A percentile compares a stretch with the other conserved stretches of the same genome.
These are phyloP conservation scores for Porcisia hertigi DNA, from an alignment of 208 protist genomes.

Conservation along the genomic window DNA sequence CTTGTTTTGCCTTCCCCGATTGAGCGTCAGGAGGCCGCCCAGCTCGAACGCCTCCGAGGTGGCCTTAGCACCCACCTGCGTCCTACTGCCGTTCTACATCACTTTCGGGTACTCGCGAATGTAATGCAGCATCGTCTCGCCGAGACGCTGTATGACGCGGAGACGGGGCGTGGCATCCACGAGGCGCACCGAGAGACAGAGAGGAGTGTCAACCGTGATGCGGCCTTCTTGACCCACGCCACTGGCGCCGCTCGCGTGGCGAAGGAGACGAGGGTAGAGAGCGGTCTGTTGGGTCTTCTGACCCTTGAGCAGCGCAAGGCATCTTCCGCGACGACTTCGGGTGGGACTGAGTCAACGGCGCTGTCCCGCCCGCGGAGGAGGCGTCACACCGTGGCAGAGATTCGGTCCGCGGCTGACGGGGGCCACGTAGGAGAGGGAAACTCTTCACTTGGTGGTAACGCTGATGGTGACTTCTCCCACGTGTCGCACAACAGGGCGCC, in stretches of 20 bases:
- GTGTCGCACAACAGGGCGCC: neutral
- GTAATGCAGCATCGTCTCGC: constrained; percentile 52
- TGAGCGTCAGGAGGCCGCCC: constrained; percentile 12
- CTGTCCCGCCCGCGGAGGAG: neutral
- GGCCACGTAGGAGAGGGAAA: neutral
- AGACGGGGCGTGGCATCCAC: neutral
- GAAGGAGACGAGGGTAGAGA: constrained; percentile 10
- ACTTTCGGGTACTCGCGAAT: constrained; percentile 46
- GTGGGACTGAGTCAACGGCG: neutral
- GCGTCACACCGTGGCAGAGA: constrained; percentile 22
- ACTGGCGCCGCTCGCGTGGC: constrained; percentile 1
- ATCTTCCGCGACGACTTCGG: neutral
- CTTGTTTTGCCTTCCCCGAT: constrained; percentile 2
- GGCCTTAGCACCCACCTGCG: constrained; percentile 29
- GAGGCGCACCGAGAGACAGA: neutral
- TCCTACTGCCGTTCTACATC: constrained; percentile 45
- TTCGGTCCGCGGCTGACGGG: neutral
- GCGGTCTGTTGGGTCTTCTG: constrained; percentile 39
- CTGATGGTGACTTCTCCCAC: neutral
- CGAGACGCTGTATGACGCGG: constrained; percentile 11
- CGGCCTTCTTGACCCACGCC: neutral
- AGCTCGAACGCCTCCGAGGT: constrained; percentile 18
- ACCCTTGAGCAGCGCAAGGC: constrained; percentile 55
- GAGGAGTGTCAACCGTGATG: neutral
- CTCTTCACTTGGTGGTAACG: neutral